Conservation (phyloP, 139 green algal genomes). For the Chlamydomonas sp. region DNA sequence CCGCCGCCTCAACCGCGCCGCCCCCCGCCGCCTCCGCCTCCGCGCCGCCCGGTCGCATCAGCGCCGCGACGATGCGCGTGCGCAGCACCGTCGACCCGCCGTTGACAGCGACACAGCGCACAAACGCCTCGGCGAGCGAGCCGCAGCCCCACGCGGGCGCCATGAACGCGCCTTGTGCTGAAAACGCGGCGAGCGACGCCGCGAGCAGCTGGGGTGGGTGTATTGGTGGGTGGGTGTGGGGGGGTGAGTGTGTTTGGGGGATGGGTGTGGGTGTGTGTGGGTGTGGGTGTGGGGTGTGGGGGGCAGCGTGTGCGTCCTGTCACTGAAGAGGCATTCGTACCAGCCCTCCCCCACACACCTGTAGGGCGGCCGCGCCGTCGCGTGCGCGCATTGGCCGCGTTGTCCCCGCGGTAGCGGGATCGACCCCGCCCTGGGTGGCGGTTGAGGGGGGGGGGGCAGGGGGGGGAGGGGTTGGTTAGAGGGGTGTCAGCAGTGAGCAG, state of each 20-base stretch:
- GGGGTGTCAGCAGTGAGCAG: too few species aligned
- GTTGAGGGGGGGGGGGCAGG: too few species aligned
- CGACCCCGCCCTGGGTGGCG: too few species aligned
- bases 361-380: background rate
- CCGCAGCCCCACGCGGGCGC: constrained; percentile 55
- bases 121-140: constrained; percentile 52
- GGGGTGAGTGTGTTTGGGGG: background rate
- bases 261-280: too few species aligned
- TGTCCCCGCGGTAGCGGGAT: too few species aligned
- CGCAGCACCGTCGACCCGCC: constrained; percentile 40
- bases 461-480: too few species aligned
- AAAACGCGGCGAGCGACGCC: constrained; percentile 39
- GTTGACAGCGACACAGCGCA: constrained; percentile 29
- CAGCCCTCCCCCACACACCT: too few species aligned
- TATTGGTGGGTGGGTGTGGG: background rate
- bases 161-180: constrained; percentile 48
- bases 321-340: too few species aligned
- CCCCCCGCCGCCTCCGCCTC: background rate
- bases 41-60: constrained; percentile 11
- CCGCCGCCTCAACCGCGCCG: background rate
- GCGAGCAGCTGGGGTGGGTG: constrained; percentile 41
- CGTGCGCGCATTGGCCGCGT: too few species aligned
- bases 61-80: background rate
- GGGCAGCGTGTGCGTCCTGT: too few species aligned
- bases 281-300: too few species aligned